Base-by-base conservation (phyloP, 2,329 filamentous ascomycete genomes). In the Zasmidium citrigriseum region DNA sequence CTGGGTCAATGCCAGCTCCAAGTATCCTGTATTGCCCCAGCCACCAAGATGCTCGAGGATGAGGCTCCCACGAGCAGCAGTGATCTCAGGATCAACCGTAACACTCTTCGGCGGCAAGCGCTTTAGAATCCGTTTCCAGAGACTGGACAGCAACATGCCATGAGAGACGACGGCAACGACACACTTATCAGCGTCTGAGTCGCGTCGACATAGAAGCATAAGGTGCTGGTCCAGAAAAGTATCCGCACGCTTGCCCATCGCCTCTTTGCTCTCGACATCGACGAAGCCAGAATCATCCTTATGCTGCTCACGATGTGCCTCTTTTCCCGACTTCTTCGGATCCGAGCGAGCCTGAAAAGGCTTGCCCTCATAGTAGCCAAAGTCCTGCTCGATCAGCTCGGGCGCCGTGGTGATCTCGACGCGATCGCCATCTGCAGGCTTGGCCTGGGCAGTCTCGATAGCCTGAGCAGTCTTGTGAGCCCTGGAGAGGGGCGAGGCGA, bases 401-500 rank as follows among this genome's bases (percentile, higher is more conserved):
- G 73, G 63, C 1, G 82, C 68, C 63, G 75, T 75, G 2, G 75
- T 70, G 4, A 83, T 71, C 12, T 72, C 59, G 11, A 78, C 24
- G 22, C 62, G 11, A 47, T 54, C 24, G 47, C 52, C 46, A 10
- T 44, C 29, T 3, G 12, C 46, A 27, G 46, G 46, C n/a, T 21
- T 53, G 4, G 14, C 12, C 70, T 88, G 86, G 22, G 84, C 83
- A 29, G 83, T 77, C 41, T 82, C 78, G 52, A 95, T 79, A 18
- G 86, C 83, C 66, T 84, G 80, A 0, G 90, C 91, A 1, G 91
- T 96, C 65, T 83, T 84, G 48, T 78, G 81, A 0, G 92, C 90
- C 57, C 93, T 85, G 63, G 87, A 84, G 4, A 96, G 82, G 66
- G 92, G 86, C 5, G 92, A 96, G 1, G 90, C 84, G 73, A 91